Percentiles rank a stretch among this genome's conserved stretches.
phyloP scores from a whole-genome alignment of 2,329 filamentous ascomycete genomes.

The Fusarium irregulare region DNA sequence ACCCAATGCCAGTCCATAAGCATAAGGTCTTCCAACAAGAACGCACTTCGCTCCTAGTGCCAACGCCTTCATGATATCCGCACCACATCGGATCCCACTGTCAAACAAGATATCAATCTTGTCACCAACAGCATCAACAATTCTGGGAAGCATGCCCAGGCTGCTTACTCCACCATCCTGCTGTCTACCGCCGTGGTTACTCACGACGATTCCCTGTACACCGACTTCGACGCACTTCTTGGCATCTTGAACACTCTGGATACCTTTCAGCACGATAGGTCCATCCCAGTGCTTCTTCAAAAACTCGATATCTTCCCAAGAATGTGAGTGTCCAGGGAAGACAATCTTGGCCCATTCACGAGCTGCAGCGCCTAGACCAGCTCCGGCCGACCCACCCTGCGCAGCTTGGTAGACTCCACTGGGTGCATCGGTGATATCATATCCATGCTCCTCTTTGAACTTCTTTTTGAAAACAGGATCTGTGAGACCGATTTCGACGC shows the following conservation, averaged over 20 bases:
- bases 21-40: slow-evolving; percentile 16
- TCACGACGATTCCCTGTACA: slow-evolving; percentile 29
- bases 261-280: slow-evolving; percentile 25
- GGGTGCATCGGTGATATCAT: slow-evolving; percentile 13
- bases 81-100: slow-evolving; percentile 16
- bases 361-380: slow-evolving; percentile 18
- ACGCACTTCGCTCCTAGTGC: slow-evolving; percentile 15
- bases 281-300: slow-evolving; percentile 31
- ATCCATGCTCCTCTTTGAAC: slow-evolving; percentile 25
- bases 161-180: slow-evolving; percentile 32
- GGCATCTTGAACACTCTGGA: slow-evolving; percentile 24
- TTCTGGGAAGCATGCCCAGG: slow-evolving; percentile 26
- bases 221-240: slow-evolving; percentile 25
- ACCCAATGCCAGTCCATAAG: background rate
- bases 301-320: slow-evolving; percentile 29
- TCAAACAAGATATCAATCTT: slow-evolving; percentile 19
- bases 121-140: slow-evolving; percentile 2
- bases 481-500: slow-evolving; percentile 30
- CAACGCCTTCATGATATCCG: slow-evolving; percentile 22
- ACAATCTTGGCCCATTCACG: slow-evolving; percentile 37
- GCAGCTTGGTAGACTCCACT: slow-evolving; percentile 27
- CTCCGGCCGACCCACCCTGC: slow-evolving; percentile 22
- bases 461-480: slow-evolving; percentile 28
- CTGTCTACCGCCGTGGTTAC: slow-evolving; percentile 28
- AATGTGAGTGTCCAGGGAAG: slow-evolving; percentile 26